phyloP scores from a whole-genome alignment of 1,284 basidiomycete species.

The Inonotus hispidus region DNA sequence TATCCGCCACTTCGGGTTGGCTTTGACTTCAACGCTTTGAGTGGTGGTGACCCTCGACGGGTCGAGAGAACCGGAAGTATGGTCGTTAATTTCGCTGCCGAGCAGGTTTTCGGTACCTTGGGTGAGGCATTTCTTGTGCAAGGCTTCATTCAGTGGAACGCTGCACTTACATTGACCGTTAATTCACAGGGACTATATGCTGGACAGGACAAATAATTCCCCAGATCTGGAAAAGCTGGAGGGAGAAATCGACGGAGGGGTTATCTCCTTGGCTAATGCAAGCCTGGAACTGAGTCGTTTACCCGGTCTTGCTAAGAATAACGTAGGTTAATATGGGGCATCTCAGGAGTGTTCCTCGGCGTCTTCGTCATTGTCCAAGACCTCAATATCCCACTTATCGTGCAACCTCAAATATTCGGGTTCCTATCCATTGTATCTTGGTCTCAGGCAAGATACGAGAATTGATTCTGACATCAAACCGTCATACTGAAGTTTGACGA shows the following conservation, averaged over 20 bases:
- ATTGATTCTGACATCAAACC: no score
- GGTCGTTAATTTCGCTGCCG: constrained; percentile 30
- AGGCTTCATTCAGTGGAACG: background rate
- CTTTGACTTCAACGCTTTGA: no score
- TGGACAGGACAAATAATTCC: constrained; percentile 71
- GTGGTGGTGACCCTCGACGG: no score
- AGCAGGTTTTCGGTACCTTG: constrained; percentile 58
- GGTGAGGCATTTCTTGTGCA: no score
- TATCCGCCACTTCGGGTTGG: no score
- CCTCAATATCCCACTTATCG: constrained; percentile 68
- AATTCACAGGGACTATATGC: constrained; percentile 49
- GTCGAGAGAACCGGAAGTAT: no score
- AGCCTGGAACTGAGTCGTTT: no score
- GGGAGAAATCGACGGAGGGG: constrained; percentile 67
- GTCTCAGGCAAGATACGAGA: constrained; percentile 56
- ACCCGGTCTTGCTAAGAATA: no score
- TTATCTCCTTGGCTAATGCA: constrained; percentile 69
- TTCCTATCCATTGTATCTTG: constrained; percentile 58
- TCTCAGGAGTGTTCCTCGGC: constrained; percentile 60
- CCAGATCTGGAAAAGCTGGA: constrained; percentile 72
- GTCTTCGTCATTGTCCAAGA: constrained; percentile 63
- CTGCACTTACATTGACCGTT: background rate
- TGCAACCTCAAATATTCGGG: constrained; percentile 74
- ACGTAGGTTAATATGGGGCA: constrained; percentile 59
- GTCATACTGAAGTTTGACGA: background rate